Evolutionary conservation across 345 rosid species (phyloP).

Genomic region (Eucalyptus microcorys): DNA sequence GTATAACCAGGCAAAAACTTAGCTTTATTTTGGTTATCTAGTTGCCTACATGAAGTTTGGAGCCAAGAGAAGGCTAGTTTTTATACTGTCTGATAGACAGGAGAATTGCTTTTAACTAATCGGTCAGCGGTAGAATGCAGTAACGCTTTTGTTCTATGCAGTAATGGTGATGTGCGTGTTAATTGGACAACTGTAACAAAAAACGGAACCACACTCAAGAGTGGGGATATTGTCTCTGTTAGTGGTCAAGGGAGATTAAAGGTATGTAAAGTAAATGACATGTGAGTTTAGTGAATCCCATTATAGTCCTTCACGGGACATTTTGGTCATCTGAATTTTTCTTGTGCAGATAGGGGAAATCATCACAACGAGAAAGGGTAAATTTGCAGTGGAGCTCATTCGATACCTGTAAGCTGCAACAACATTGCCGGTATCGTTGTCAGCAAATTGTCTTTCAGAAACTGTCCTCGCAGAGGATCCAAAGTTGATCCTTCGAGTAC

Average conservation of each 20-base stretch:
- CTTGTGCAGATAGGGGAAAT: conserved; percentile 64
- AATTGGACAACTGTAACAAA: conserved; percentile 72
- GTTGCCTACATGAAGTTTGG: background rate
- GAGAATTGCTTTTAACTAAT: background rate
- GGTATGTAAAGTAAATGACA: conserved; percentile 15
- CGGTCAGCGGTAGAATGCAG: background rate
- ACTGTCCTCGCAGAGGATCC: background rate
- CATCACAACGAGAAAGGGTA: conserved; percentile 66
- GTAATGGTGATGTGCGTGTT: conserved; percentile 72
- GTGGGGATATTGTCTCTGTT: conserved; percentile 78
- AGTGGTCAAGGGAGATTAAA: conserved; percentile 86
- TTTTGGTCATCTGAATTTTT: background rate
- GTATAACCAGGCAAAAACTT: background rate
- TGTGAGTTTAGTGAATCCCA: background rate
- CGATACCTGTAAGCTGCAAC: conserved; percentile 27
- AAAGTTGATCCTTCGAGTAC: background rate
- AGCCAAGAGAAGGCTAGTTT: background rate
- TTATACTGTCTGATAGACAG: background rate
- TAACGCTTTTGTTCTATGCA: background rate
- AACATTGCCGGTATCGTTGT: background rate
- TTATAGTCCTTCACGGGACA: background rate
- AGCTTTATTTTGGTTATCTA: background rate
- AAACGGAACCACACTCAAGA: conserved; percentile 58
- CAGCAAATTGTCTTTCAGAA: background rate
- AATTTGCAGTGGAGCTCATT: conserved; percentile 69